Conservation (phyloP, 148 eudicot genomes). For the Amaranthus cruentus region DNA sequence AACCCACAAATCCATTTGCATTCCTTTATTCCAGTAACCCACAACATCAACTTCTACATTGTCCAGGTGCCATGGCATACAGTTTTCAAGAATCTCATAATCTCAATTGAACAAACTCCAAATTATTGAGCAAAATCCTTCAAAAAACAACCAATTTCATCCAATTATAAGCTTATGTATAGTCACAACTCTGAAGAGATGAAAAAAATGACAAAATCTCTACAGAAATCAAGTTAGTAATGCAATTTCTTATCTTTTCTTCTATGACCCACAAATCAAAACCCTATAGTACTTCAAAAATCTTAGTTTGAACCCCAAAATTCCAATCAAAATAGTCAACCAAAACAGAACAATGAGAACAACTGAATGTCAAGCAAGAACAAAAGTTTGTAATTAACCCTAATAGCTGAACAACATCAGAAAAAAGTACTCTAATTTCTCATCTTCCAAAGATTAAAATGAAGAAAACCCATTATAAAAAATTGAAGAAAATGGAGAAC, state of each 20-base stretch:
- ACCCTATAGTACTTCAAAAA: neutral
- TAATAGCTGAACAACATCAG: constrained; percentile 11
- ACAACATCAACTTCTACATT: constrained; percentile 18
- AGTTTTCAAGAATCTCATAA: constrained; percentile 28
- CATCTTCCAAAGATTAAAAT: constrained; percentile 11
- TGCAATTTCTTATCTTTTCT: neutral
- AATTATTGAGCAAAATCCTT: neutral
- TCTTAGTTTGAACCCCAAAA: neutral
- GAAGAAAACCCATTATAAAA: constrained; percentile 12
- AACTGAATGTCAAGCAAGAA: constrained; percentile 9
- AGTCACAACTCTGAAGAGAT: neutral
- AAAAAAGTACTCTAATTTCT: neutral
- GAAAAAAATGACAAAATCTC: constrained; percentile 4
- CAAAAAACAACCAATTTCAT: constrained; percentile 6
- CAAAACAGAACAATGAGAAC: neutral
- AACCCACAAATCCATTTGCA: constrained; percentile 81
- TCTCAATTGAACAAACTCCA: constrained; percentile 10
- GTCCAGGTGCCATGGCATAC: constrained; percentile 15
- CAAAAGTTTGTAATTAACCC: constrained; percentile 13
- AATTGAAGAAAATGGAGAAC: constrained; percentile 9
- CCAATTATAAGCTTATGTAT: neutral
- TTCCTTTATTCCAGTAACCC: neutral
- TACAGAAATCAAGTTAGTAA: neutral
- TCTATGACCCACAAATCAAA: constrained; percentile 8
- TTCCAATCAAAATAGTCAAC: constrained; percentile 21